Base-by-base conservation (phyloP, 768 basidiomycete genomes). In the Tricholoma furcatifolium region DNA sequence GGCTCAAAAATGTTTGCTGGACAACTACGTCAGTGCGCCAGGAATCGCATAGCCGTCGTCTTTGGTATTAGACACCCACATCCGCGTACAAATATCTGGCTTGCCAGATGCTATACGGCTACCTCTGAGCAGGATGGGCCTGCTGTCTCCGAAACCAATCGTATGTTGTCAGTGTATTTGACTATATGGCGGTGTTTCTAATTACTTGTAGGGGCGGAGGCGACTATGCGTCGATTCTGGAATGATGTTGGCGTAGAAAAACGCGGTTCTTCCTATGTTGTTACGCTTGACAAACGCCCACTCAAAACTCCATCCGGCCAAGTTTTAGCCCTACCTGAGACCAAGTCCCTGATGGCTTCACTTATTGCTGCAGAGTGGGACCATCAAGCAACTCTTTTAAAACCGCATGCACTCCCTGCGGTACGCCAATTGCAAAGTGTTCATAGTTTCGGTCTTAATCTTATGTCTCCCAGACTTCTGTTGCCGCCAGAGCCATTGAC, bases 301-400 rank as follows among this genome's bases (percentile, higher is more conserved):
- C 76, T 99, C 52, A 96, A 91, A 68, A 98, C 96, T 11, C 93
- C 95, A 0, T 79, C 75, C 0, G 95, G 95, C n/a, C 83, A 86
- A 41, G 78, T 76, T 3, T 70, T 99, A 27, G 65, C 85, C 32
- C 61, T 98, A 12, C 94, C 94, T 0, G 68, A 72, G 43, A 74
- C 80, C 55, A 91, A 91, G 65, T 66, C 77, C 38, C 71, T 95
- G 24, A 76, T 90, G 18, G 93, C 95, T 1, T 77, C 91, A 1
- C 77, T 97, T 51, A 85, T 98, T 61, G 97, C 94, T 17, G 80
- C 89, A 51, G 97, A 99, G 73, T 99, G 97, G 97, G 94, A 99
- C 62, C 89, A 87, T 63, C 96, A 98, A 70, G 84, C 84, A 53
- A 85, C 75, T 5, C 62, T 95, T 1, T 65, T 98, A 56, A 98